Evolutionary conservation across 306 rosid species (phyloP), one percentile per base, ranked within the genome.

Genomic region (Prunus persica): DNA sequence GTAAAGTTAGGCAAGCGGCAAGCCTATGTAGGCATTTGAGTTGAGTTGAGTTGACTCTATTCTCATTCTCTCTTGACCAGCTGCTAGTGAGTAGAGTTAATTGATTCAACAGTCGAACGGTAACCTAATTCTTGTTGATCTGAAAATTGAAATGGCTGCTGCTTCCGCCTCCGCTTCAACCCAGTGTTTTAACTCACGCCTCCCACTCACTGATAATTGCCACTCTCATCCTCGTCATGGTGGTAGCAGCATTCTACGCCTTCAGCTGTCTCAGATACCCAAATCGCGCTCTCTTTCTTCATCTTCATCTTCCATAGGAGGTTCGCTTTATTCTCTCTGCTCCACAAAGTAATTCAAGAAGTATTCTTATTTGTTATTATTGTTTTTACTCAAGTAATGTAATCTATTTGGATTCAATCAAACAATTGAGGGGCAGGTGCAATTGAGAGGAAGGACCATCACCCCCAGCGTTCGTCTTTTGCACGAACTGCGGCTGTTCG

Each of bases 401-500:
- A 18, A 16, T 34, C 13, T 3, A 46, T 67, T 25, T 12, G 65
- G 16, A 25, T 13, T 20, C 0, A 7, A 5, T 3, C 6, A 14
- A 25, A 38, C 43, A 38, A 15, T 16, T 57, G 65, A 13, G 63
- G 11, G 10, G 51, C 64, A 28, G 41, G 38, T 11, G 50, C 14
- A 56, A 38, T 9, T 57, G 67, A 20, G 73, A 77, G 73, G 61
- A 86, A 84, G 63, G 78, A 16, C 20, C 58, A 52, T 52, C 24
- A 6, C 19, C 58, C 58, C 54, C 54, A 80, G 65, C 83, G 86
- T 49, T 84, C 84, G 14, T 86, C 91, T 43, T 81, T 79, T 72
- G 52, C 74, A 3, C 87, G 79, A 67, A 87, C 95, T 49, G 85
- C 87, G 45, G 99, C 96, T 63, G 93, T 95, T 71, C 86, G 88